Evolutionary conservation across 2,329 filamentous ascomycete species (phyloP).

Genomic region (Fusarium siculi): DNA sequence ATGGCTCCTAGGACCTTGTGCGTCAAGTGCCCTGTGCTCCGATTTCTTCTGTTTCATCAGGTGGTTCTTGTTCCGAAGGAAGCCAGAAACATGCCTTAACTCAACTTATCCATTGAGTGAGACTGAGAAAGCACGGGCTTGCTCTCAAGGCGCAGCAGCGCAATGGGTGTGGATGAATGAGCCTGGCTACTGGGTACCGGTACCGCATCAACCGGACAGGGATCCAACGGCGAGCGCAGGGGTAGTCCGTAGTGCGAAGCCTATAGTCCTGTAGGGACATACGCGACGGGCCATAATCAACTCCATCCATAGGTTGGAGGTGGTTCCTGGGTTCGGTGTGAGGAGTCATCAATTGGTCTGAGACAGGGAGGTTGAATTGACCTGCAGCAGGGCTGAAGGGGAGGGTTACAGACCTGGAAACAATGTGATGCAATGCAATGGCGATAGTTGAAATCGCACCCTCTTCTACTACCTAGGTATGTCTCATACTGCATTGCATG

Average conservation of each 20-base stretch:
- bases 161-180: constrained; percentile 35
- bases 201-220: constrained; percentile 26
- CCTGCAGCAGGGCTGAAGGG: constrained; percentile 45
- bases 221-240: constrained; percentile 10
- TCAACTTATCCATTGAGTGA: constrained; percentile 33
- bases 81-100: constrained; percentile 6
- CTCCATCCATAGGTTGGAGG: constrained; percentile 22
- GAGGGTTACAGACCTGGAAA: constrained; percentile 30
- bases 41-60: constrained; percentile 26
- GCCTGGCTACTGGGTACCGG: constrained; percentile 32
- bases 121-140: constrained; percentile 28
- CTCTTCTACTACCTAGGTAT: not conserved
- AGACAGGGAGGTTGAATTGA: constrained; percentile 37
- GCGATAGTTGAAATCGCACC: constrained; percentile 21
- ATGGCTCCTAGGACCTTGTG: constrained; percentile 26
- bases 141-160: constrained; percentile 46
- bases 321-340: constrained; percentile 40
- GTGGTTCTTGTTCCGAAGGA: constrained; percentile 24
- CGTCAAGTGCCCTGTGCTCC: constrained; percentile 35
- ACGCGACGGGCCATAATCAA: constrained; percentile 1
- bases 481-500: constrained; percentile 1
- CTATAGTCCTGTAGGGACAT: constrained; percentile 4
- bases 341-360: constrained; percentile 44
- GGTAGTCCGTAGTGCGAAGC: not conserved
- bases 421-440: constrained; percentile 23